These are phyloP conservation scores for Buxus sempervirens DNA, from an alignment of 164 flowering plant genomes.

Conservation along the genomic window DNA sequence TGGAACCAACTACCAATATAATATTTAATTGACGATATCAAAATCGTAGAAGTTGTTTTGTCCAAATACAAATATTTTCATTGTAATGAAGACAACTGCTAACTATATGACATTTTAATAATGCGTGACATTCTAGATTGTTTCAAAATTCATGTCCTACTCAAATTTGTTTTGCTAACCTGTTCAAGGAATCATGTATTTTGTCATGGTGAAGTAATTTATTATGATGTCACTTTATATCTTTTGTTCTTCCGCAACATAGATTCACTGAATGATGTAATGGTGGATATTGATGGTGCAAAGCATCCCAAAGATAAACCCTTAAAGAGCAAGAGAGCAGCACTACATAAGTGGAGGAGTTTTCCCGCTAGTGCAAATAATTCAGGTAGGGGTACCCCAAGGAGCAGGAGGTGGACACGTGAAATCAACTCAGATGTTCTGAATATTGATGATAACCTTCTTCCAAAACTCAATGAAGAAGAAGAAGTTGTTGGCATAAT, in stretches of 20 bases:
- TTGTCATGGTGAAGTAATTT: neutral
- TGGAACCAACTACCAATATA: no score
- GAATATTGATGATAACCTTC: conserved; percentile 61
- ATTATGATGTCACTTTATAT: neutral
- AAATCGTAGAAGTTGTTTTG: no score
- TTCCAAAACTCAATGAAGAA: conserved; percentile 62
- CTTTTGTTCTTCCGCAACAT: conserved; percentile 2
- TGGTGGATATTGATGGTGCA: conserved; percentile 64
- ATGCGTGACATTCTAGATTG: neutral
- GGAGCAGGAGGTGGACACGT: conserved; percentile 64
- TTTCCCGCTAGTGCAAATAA: conserved; percentile 48
- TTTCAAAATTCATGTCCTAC: neutral
- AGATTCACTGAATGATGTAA: conserved; percentile 53
- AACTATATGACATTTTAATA: no score
- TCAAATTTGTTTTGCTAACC: neutral
- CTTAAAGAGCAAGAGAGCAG: conserved; percentile 40
- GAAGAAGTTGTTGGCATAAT: conserved; percentile 93
- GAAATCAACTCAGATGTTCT: conserved; percentile 69
- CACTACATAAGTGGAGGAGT: conserved; percentile 78
- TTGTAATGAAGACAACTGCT: no score
- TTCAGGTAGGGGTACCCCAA: conserved; percentile 34
- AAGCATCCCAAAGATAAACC: conserved; percentile 49
- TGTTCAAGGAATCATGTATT: neutral
- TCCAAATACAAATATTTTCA: no score
- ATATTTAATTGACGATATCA: no score